These are phyloP conservation scores for Basidiobolus heterosporus DNA, from an alignment of 371 early-diverging fungal genomes.

Conservation along the genomic window DNA sequence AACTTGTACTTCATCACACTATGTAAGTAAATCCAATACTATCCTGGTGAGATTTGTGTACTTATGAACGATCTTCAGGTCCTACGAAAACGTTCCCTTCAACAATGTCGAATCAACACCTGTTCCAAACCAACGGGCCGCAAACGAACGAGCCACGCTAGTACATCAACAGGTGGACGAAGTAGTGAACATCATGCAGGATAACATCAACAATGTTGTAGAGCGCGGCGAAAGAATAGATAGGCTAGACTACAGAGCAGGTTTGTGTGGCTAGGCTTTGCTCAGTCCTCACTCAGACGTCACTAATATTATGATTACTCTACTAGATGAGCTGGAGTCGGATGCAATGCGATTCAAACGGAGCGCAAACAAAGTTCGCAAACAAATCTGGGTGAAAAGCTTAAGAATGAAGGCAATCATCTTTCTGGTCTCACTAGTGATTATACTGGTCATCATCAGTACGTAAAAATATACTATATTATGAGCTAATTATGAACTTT, in stretches of 20 bases:
- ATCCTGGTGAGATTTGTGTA: too few species aligned
- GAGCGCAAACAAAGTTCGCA: conserved; percentile 64
- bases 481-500: too few species aligned
- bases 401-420: conserved; percentile 84
- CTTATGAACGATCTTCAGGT: too few species aligned
- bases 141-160: conserved; percentile 21
- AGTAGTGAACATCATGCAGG: conserved; percentile 89
- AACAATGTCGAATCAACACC: too few species aligned
- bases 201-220: conserved; percentile 82
- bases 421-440: conserved; percentile 43
- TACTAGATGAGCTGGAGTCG: conserved; percentile 56
- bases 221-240: conserved; percentile 81
- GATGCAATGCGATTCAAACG: conserved; percentile 24
- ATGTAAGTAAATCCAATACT: too few species aligned
- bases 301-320: background rate
- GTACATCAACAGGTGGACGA: conserved; percentile 79
- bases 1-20: too few species aligned
- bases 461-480: conserved; percentile 6
- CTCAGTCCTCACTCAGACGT: too few species aligned
- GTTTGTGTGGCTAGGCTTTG: conserved; percentile 17
- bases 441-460: conserved; percentile 68
- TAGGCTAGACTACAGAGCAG: conserved; percentile 63
- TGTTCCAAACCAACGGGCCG: too few species aligned
- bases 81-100: too few species aligned
- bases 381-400: conserved; percentile 88